phyloP scores from a whole-genome alignment of 768 basidiomycete species.

The Russula earlei region DNA sequence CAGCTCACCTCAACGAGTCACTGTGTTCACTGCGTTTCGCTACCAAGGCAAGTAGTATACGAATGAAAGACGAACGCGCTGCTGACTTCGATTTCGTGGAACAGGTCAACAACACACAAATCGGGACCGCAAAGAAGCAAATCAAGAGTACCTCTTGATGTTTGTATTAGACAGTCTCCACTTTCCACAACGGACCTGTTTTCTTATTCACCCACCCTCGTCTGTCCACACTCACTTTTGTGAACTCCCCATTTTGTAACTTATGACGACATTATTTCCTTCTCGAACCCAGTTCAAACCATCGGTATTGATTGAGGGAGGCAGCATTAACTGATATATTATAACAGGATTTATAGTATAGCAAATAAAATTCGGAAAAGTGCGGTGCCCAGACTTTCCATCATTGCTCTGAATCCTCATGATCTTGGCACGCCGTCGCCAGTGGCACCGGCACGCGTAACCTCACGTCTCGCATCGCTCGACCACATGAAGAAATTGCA shows the following conservation, averaged over 20 bases:
- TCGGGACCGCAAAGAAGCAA: conserved; percentile 75
- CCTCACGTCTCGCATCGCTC: conserved; percentile 52
- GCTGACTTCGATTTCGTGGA: not conserved
- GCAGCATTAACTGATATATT: not conserved
- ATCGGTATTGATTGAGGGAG: not conserved
- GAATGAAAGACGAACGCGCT: not conserved
- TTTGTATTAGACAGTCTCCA: not conserved
- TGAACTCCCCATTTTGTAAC: not conserved
- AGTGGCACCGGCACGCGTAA: conserved; percentile 3
- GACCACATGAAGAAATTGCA: conserved; percentile 88
- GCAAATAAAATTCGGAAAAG: not conserved
- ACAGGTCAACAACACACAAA: conserved; percentile 85
- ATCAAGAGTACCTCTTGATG: conserved; percentile 20
- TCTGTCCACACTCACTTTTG: conserved; percentile 1
- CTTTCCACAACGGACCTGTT: not conserved
- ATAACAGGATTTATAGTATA: not conserved
- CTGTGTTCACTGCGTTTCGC: conserved; percentile 86
- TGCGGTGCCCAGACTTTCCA: not conserved
- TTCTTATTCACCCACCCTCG: not conserved
- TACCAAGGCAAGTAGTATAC: conserved; percentile 58
- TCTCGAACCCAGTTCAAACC: not conserved
- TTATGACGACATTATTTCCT: not conserved
- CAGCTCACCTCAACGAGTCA: conserved; percentile 76
- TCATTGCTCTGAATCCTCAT: too few species aligned
- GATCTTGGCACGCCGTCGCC: too few species aligned